These are phyloP conservation scores for Beauveria pseudobassiana DNA, from an alignment of 2,329 filamentous ascomycete species.

Conservation along the genomic window DNA sequence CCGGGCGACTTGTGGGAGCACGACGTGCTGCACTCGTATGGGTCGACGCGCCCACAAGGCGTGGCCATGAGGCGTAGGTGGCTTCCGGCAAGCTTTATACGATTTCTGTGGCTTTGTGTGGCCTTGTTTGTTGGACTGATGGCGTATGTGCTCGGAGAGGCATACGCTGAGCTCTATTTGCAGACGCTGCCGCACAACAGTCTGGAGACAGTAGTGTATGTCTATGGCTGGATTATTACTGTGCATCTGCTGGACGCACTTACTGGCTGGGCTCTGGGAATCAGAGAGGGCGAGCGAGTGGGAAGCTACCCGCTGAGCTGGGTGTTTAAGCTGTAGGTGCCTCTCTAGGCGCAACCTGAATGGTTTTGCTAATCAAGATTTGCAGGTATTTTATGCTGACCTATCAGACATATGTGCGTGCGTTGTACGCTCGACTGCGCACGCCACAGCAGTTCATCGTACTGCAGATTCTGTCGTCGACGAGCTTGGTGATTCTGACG, in stretches of 20 bases:
- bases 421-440: slow-evolving; percentile 59
- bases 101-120: slow-evolving; percentile 63
- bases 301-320: slow-evolving; percentile 64
- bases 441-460: slow-evolving; percentile 58
- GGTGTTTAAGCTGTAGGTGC: slow-evolving; percentile 59
- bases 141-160: slow-evolving; percentile 61
- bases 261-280: slow-evolving; percentile 60
- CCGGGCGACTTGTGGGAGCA: slow-evolving; percentile 31
- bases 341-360: background rate
- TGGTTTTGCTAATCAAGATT: background rate
- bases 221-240: slow-evolving; percentile 62
- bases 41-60: slow-evolving; percentile 20
- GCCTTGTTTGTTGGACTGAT: slow-evolving; percentile 55
- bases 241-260: slow-evolving; percentile 57
- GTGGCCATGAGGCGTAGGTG: slow-evolving; percentile 44
- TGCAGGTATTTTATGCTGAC: slow-evolving; percentile 58
- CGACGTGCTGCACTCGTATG: slow-evolving; percentile 22
- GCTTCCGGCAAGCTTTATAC: slow-evolving; percentile 59
- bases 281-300: slow-evolving; percentile 57
- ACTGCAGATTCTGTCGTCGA: slow-evolving; percentile 57
- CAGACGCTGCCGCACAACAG: slow-evolving; percentile 59
- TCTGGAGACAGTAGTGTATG: slow-evolving; percentile 60
- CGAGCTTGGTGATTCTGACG: slow-evolving; percentile 54
- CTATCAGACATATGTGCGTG: slow-evolving; percentile 64
- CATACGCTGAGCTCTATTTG: slow-evolving; percentile 62